Conservation (phyloP, 2,329 filamentous ascomycete genomes). For the Fusarium sp. region DNA sequence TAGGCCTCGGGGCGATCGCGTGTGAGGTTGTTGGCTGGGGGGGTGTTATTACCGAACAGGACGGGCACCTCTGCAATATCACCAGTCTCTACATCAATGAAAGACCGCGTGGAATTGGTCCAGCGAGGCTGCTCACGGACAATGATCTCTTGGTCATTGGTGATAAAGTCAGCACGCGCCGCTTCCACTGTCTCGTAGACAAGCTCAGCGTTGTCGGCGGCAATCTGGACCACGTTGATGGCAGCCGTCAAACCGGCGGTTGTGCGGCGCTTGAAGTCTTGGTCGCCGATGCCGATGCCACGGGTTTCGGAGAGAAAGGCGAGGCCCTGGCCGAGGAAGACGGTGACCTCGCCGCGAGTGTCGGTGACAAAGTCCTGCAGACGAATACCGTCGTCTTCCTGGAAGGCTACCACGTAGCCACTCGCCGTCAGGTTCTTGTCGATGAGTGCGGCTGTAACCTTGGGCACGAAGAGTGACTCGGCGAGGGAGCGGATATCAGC, state of each 20-base stretch:
- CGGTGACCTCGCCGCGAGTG: slow-evolving; percentile 46
- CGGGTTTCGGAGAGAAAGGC: slow-evolving; percentile 48
- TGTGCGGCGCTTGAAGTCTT: slow-evolving; percentile 47
- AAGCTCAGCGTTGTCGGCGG: slow-evolving; percentile 43
- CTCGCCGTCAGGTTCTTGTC: slow-evolving; percentile 41
- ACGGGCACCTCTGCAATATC: slow-evolving; percentile 43
- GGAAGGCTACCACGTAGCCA: slow-evolving; percentile 43
- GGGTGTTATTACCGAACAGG: slow-evolving; percentile 46
- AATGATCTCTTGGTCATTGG: slow-evolving; percentile 36
- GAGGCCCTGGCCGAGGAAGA: slow-evolving; percentile 45
- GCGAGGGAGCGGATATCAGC: slow-evolving; percentile 45
- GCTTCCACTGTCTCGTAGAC: slow-evolving; percentile 44
- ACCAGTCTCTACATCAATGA: slow-evolving; percentile 43
- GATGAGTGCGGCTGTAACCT: slow-evolving; percentile 41
- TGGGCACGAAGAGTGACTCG: slow-evolving; percentile 43
- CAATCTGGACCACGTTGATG: slow-evolving; percentile 43
- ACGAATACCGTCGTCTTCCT: slow-evolving; percentile 34
- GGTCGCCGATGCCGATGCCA: slow-evolving; percentile 46
- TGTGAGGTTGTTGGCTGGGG: slow-evolving; percentile 44
- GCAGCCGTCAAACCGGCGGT: slow-evolving; percentile 46
- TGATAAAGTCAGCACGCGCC: slow-evolving; percentile 44
- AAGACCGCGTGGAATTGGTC: slow-evolving; percentile 33
- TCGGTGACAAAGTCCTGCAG: slow-evolving; percentile 47
- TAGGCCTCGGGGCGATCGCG: slow-evolving; percentile 47
- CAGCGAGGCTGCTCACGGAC: slow-evolving; percentile 36